Percentiles rank a stretch among this genome's conserved stretches.
These are phyloP conservation scores for Cenchrus purpureus DNA, from an alignment of 176 grass and related monocot genomes.

Conservation along the genomic window DNA sequence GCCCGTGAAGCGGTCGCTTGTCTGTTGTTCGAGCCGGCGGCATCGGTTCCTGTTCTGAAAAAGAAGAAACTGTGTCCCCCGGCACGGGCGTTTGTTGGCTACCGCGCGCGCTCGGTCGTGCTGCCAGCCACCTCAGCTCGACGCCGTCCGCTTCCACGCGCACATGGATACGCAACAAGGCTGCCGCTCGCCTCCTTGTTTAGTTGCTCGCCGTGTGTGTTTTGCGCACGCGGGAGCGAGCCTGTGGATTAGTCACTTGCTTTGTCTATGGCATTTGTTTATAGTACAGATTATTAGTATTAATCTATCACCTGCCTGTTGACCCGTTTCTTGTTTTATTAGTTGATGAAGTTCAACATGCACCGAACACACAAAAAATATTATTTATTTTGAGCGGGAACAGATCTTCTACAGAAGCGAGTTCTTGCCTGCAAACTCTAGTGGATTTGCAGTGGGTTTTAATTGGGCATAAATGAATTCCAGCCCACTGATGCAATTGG, in stretches of 20 bases:
- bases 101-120: background rate
- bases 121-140: background rate
- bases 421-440: too few relatives aligned
- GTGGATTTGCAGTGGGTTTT: too few relatives aligned
- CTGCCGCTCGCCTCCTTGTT: background rate
- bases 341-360: background rate
- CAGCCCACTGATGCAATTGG: too few relatives aligned
- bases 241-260: background rate
- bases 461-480: too few relatives aligned
- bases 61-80: background rate
- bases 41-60: constrained; percentile 20
- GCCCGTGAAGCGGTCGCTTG: too few relatives aligned
- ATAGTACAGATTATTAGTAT: background rate
- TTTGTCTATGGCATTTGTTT: background rate
- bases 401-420: too few relatives aligned
- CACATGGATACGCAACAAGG: background rate
- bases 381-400: too few relatives aligned
- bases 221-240: too few relatives aligned
- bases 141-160: background rate
- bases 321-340: background rate
- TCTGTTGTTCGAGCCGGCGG: background rate
- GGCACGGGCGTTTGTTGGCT: constrained; percentile 43
- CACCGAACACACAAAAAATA: too few relatives aligned
- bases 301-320: background rate
- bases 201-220: background rate